Evolutionary conservation across 495 filamentous ascomycete genomes (phyloP).

Genomic region (Lindgomyces ingoldianus): DNA sequence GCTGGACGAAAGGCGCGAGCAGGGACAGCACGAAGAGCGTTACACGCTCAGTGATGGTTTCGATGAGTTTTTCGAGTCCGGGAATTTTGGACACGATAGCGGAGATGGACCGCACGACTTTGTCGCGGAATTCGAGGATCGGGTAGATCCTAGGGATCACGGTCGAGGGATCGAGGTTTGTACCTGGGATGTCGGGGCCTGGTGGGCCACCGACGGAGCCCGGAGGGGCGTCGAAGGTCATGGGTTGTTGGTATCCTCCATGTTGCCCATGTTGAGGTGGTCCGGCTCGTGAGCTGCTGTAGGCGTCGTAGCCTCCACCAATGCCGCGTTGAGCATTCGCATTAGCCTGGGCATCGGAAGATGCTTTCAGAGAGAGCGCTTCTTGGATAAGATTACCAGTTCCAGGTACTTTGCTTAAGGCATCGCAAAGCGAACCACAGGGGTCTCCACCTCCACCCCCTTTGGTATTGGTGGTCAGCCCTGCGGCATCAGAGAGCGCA

Average conservation of each 20-base stretch:
- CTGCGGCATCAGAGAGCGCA: constrained; percentile 64
- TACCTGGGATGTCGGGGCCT: constrained; percentile 63
- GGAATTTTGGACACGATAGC: constrained; percentile 88
- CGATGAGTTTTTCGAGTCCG: constrained; percentile 79
- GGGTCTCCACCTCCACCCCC: constrained; percentile 44
- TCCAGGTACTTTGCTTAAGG: constrained; percentile 77
- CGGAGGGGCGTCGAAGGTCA: constrained; percentile 52
- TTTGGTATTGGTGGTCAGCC: constrained; percentile 52
- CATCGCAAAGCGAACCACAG: constrained; percentile 63
- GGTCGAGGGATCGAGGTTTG: constrained; percentile 82
- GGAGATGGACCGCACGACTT: constrained; percentile 79
- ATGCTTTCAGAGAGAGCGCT: constrained; percentile 71
- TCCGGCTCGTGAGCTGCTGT: constrained; percentile 34
- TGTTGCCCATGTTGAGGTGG: constrained; percentile 9
- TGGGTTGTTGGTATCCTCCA: constrained; percentile 11
- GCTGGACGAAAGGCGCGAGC: constrained; percentile 83
- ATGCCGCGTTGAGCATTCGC: constrained; percentile 31
- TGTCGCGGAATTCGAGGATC: constrained; percentile 91
- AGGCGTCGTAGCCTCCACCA: constrained; percentile 38
- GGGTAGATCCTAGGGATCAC: constrained; percentile 86
- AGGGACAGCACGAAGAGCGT: constrained; percentile 88
- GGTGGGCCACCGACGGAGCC: constrained; percentile 52
- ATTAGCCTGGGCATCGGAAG: constrained; percentile 70
- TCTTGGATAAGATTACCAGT: constrained; percentile 75
- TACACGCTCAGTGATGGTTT: constrained; percentile 87